Evolutionary conservation across 129 eudicot species (phyloP).

Genomic region (Deinandra increscens): DNA sequence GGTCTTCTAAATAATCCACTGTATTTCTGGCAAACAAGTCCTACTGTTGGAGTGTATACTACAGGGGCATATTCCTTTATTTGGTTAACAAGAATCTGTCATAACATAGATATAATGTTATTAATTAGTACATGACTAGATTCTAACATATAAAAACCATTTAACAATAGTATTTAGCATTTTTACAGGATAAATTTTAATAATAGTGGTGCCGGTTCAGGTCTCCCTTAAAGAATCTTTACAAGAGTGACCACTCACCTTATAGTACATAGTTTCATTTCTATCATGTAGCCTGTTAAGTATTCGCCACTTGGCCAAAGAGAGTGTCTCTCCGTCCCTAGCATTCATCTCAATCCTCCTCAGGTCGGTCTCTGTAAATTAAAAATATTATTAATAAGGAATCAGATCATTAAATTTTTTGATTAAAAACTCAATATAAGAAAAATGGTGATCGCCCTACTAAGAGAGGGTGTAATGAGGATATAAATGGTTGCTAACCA

Average conservation of each 20-base stretch:
- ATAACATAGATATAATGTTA: slow-evolving; percentile 2
- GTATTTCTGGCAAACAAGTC: slow-evolving; percentile 95
- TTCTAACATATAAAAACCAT: not conserved
- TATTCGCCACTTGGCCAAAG: slow-evolving; percentile 92
- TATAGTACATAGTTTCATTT: slow-evolving; percentile 96
- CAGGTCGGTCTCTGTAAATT: slow-evolving; percentile 66
- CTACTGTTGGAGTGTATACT: slow-evolving; percentile 97
- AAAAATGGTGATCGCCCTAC: not conserved
- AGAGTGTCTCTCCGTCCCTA: slow-evolving; percentile 80
- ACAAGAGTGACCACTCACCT: too few species aligned
- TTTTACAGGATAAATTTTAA: not conserved
- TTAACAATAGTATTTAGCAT: not conserved
- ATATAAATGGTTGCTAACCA: slow-evolving; percentile 6
- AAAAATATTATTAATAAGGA: slow-evolving; percentile 11
- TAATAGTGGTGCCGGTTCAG: too few species aligned
- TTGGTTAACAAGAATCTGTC: slow-evolving; percentile 68
- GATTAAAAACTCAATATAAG: not conserved
- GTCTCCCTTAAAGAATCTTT: too few species aligned
- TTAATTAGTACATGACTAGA: not conserved
- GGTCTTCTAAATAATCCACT: slow-evolving; percentile 97
- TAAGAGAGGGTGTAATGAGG: not conserved
- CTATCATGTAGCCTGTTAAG: slow-evolving; percentile 93
- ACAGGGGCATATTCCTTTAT: slow-evolving; percentile 96
- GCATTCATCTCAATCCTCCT: slow-evolving; percentile 67
- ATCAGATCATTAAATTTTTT: not conserved